Evolutionary conservation across 2,329 filamentous ascomycete species (phyloP).

Genomic region (Fusarium cyanostomum): DNA sequence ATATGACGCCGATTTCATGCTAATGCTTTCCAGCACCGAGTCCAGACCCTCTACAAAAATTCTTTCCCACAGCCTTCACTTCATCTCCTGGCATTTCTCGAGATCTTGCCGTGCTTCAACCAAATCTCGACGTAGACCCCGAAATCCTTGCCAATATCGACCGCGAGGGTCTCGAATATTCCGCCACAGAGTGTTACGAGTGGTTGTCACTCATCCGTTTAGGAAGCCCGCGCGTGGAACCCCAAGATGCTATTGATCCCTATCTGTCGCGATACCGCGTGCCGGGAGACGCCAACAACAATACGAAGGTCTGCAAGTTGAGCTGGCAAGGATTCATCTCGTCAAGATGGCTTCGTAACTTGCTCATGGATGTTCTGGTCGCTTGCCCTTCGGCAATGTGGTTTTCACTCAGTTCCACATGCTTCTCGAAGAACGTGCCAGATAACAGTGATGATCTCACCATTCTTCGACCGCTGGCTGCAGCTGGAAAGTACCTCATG

Average conservation of each 20-base stretch:
- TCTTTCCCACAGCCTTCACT: slow-evolving; percentile 56
- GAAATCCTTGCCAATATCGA: slow-evolving; percentile 48
- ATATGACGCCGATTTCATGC: slow-evolving; percentile 4
- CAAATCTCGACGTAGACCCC: slow-evolving; percentile 40
- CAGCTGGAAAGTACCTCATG: slow-evolving; percentile 64
- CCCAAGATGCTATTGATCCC: slow-evolving; percentile 69
- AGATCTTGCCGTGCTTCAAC: slow-evolving; percentile 32
- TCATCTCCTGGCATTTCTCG: slow-evolving; percentile 38
- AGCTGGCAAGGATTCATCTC: slow-evolving; percentile 69
- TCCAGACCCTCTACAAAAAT: slow-evolving; percentile 59
- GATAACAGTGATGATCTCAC: slow-evolving; percentile 61
- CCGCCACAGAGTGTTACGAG: slow-evolving; percentile 72
- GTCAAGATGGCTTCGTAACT: slow-evolving; percentile 60
- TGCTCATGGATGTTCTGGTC: slow-evolving; percentile 57
- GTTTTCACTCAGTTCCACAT: slow-evolving; percentile 64
- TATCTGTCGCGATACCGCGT: slow-evolving; percentile 75
- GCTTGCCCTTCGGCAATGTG: slow-evolving; percentile 58
- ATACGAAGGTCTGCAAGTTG: slow-evolving; percentile 57
- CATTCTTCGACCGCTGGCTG: slow-evolving; percentile 61
- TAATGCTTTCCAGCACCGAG: slow-evolving; percentile 53
- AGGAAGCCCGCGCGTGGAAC: slow-evolving; percentile 68
- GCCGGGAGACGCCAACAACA: slow-evolving; percentile 53
- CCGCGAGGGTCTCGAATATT: slow-evolving; percentile 67
- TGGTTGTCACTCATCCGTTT: slow-evolving; percentile 77
- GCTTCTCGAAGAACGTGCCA: slow-evolving; percentile 58